A percentile compares a stretch with the other conserved stretches of the same genome.
These are phyloP conservation scores for Fusarium sulawesiense DNA, from an alignment of 2,329 filamentous ascomycete species.

Conservation along the genomic window DNA sequence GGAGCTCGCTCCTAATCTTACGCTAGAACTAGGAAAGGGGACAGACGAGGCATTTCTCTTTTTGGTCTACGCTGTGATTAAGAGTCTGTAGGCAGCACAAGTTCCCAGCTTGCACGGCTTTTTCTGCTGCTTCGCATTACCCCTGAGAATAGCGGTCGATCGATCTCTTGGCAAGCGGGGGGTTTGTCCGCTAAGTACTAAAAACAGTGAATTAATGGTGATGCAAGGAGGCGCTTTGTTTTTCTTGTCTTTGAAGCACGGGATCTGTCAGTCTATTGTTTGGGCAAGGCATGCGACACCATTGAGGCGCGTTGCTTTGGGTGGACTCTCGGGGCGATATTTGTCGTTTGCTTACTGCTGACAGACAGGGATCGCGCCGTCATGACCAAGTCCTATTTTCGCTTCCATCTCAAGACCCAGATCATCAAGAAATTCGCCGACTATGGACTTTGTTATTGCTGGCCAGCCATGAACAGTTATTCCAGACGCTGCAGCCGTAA, in stretches of 20 bases:
- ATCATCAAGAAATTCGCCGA: not conserved
- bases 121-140: conserved; percentile 14
- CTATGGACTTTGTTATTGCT: not conserved
- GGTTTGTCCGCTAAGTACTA: not conserved
- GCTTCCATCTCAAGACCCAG: not conserved
- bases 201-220: not conserved
- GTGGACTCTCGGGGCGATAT: not conserved
- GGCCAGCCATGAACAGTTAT: not conserved
- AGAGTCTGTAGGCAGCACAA: not conserved
- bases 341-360: conserved; percentile 1
- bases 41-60: conserved; percentile 8
- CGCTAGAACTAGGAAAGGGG: conserved; percentile 1
- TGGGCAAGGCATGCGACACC: not conserved
- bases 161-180: conserved; percentile 27
- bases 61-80: not conserved
- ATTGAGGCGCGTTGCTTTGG: not conserved
- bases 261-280: not conserved
- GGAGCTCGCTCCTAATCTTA: not conserved
- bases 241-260: not conserved
- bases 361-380: conserved; percentile 6
- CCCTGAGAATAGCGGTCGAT: conserved; percentile 29
- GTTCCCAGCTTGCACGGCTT: not conserved
- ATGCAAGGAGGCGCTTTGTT: conserved; percentile 1
- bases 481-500: not conserved
- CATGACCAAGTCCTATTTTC: not conserved